A percentile compares a stretch with the other conserved stretches of the same genome.
Conservation (phyloP, 805 yeast species). For the Hanseniaspora meyeri region DNA sequence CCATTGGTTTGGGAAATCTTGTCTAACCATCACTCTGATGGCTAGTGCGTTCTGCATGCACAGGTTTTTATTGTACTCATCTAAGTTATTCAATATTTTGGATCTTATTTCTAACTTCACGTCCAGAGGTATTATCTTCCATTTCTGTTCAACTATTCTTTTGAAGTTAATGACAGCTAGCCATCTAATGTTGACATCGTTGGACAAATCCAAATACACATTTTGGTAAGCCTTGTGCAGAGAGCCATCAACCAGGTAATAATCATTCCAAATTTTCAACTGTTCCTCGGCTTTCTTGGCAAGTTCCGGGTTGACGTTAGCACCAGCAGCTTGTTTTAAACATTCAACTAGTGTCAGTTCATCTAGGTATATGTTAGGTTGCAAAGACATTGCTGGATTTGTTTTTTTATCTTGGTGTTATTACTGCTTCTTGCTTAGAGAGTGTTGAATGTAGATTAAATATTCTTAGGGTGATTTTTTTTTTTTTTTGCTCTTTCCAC, state of each 20-base stretch:
- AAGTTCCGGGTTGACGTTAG: conserved; percentile 28
- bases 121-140: conserved; percentile 55
- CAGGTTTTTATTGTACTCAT: conserved; percentile 63
- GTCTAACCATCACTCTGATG: conserved; percentile 60
- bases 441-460: no score
- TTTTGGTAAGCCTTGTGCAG: conserved; percentile 46
- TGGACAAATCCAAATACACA: conserved; percentile 46
- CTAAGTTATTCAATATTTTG: conserved; percentile 45
- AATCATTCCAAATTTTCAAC: conserved; percentile 15
- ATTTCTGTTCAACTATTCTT: conserved; percentile 71
- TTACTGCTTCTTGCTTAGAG: not conserved
- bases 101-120: conserved; percentile 57
- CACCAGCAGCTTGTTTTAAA: conserved; percentile 39
- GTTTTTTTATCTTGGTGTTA: not conserved
- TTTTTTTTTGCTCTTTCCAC: no score
- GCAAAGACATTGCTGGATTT: not conserved
- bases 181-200: conserved; percentile 66
- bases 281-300: conserved; percentile 51
- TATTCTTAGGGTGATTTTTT: no score
- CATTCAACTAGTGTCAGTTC: conserved; percentile 28
- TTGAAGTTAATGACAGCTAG: conserved; percentile 76
- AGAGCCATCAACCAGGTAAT: conserved; percentile 52
- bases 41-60: conserved; percentile 78
- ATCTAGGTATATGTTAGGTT: conserved; percentile 15
- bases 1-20: conserved; percentile 85